phyloP scores from a whole-genome alignment of 805 yeast genomes.

The Candida morakotiae region DNA sequence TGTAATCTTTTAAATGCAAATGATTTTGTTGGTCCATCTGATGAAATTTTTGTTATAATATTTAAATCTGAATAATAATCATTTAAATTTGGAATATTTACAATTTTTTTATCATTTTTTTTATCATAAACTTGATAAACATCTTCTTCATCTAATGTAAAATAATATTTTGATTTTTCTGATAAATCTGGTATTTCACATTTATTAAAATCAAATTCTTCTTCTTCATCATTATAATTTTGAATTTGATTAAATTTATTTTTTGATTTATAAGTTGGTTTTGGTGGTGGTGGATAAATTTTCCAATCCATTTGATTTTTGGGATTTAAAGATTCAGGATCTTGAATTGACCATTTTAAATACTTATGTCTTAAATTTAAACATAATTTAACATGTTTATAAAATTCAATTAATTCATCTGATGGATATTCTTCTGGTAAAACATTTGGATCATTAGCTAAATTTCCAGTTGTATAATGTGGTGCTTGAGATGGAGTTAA shows the following conservation, averaged over 20 bases:
- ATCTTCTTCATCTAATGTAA: constrained; percentile 54
- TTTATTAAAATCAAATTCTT: constrained; percentile 52
- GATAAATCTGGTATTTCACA: constrained; percentile 49
- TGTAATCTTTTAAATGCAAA: constrained; percentile 93
- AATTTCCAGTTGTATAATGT: constrained; percentile 5
- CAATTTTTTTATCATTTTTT: constrained; percentile 31
- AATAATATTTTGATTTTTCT: constrained; percentile 38
- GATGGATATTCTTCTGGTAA: constrained; percentile 54
- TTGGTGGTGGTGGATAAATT: constrained; percentile 91
- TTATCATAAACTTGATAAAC: constrained; percentile 59
- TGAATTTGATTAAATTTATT: constrained; percentile 46
- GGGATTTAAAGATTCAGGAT: constrained; percentile 70
- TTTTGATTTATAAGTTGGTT: constrained; percentile 71
- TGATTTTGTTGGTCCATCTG: constrained; percentile 95
- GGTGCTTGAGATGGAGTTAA: constrained; percentile 11
- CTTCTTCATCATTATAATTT: constrained; percentile 26
- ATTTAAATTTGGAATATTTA: constrained; percentile 72
- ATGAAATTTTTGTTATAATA: constrained; percentile 64
- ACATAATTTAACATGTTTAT: constrained; percentile 59
- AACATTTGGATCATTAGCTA: constrained; percentile 9
- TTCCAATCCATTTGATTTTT: constrained; percentile 71
- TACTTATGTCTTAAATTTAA: constrained; percentile 74
- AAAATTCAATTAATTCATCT: constrained; percentile 62
- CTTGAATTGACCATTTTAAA: constrained; percentile 65
- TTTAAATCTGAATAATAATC: constrained; percentile 87